These are phyloP conservation scores for Mycosphaerella arachidis DNA, from an alignment of 2,329 filamentous ascomycete genomes.

Conservation along the genomic window DNA sequence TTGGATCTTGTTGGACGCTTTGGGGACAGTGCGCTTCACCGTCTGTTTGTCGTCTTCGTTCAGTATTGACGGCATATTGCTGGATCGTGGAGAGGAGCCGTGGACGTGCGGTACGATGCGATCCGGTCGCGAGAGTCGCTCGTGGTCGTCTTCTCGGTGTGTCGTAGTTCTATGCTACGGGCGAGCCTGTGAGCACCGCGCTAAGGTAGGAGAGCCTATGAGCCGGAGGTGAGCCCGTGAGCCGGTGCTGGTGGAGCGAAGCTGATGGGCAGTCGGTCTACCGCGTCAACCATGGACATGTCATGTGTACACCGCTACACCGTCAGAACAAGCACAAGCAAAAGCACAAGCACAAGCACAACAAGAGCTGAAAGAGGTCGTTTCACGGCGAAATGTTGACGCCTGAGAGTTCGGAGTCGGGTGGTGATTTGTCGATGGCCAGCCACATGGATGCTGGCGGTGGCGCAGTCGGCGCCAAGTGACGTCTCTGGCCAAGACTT, in stretches of 20 bases:
- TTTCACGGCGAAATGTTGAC: neutral
- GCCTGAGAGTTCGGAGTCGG: neutral
- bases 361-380: neutral
- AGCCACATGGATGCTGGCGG: neutral
- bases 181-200: too few species aligned
- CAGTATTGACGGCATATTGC: slow-evolving; percentile 53
- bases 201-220: neutral
- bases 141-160: too few species aligned
- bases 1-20: slow-evolving; percentile 94
- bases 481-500: neutral
- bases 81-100: neutral
- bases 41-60: slow-evolving; percentile 93
- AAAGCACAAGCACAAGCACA: neutral
- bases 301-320: neutral
- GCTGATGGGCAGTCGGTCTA: neutral
- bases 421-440: neutral
- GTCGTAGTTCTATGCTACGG: too few species aligned
- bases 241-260: neutral
- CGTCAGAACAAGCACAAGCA: neutral
- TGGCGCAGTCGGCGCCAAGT: neutral
- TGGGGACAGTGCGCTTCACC: slow-evolving; percentile 90
- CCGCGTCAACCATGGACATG: neutral
- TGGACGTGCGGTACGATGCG: neutral
- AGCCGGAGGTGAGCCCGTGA: neutral
- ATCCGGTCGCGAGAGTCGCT: too few species aligned